phyloP scores from a whole-genome alignment of 192 early-diverging fungal genomes.

The Rhizoclosmatium globosum region DNA sequence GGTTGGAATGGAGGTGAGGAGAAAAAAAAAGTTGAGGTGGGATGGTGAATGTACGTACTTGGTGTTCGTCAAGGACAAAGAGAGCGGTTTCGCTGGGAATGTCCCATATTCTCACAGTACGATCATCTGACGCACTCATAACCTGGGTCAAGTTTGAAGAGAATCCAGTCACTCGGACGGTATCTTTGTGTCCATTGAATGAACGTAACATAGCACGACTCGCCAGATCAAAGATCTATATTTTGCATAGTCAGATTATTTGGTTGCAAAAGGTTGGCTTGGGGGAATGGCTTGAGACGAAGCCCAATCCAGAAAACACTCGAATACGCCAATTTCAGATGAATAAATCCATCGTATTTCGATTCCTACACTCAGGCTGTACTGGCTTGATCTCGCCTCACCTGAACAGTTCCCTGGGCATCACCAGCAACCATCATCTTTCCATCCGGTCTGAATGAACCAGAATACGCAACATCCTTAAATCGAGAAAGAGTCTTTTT shows the following conservation, averaged over 20 bases:
- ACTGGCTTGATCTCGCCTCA: background rate
- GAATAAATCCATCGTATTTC: too few relatives aligned
- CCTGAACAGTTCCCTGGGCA: slow-evolving; percentile 85
- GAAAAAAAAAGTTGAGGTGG: background rate
- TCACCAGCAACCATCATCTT: slow-evolving; percentile 94
- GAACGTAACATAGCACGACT: slow-evolving; percentile 65
- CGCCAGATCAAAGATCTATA: slow-evolving; percentile 60
- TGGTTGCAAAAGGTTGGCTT: too few relatives aligned
- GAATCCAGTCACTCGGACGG: slow-evolving; percentile 86
- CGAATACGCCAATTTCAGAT: too few relatives aligned
- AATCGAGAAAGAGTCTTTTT: slow-evolving; percentile 95
- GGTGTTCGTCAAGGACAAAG: slow-evolving; percentile 77
- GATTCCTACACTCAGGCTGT: too few relatives aligned
- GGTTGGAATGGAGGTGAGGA: background rate
- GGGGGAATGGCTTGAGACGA: too few relatives aligned
- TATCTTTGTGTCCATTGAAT: slow-evolving; percentile 67
- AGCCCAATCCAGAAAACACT: too few relatives aligned
- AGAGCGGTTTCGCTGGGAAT: slow-evolving; percentile 81
- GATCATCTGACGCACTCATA: slow-evolving; percentile 90
- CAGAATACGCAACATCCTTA: slow-evolving; percentile 85
- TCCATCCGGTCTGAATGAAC: slow-evolving; percentile 82
- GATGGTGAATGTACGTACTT: slow-evolving; percentile 13
- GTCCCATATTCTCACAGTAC: slow-evolving; percentile 94
- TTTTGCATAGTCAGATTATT: background rate
- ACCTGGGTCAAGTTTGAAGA: slow-evolving; percentile 81